Evolutionary conservation across 495 filamentous ascomycete genomes (phyloP), one percentile per base, ranked within the genome.

Genomic region (Penicillium arizonense): DNA sequence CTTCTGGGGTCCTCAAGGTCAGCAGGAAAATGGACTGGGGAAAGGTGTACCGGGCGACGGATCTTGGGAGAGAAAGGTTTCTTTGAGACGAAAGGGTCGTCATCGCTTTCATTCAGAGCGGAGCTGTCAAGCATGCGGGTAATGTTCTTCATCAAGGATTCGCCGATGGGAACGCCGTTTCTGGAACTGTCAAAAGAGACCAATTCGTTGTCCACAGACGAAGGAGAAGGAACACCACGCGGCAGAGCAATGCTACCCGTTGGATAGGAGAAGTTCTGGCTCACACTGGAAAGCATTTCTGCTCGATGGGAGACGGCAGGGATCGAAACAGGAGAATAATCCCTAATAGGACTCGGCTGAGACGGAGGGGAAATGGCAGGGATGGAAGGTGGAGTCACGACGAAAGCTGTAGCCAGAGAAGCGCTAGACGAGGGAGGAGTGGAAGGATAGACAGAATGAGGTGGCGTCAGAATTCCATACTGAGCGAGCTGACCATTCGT

Each of bases 61-160:
- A 35, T 43, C 28, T 30, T 30, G n/a, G 20, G 10, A 4, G 12
- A 11, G 11, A 18, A 12, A 12, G 3, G 0, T 21, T 35, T 13
- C 12, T 40, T 33, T 14, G 38, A 13, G 21, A 50, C 8, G 35
- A 50, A 50, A 34, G 39, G 39, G 39, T 42, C 48, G 10, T 43
- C 28, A 13, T 6, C 7, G 9, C 28, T 8, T 21, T 10, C 39
- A 5, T 16, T 16, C 3, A 43, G 13, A 2, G 35, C 11, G 9
- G 44, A 48, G 11, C 28, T 48, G 20, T 54, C 35, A 20, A 54
- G 41, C 51, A 53, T 47, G 2, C 33, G 38, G n/a, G 51, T 47
- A 18, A 55, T 38, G 20, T 33, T 46, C 13, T 39, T 24, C 11
- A 58, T 35, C 24, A 58, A 21, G 21, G 34, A 44, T 10, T 35